A percentile compares a stretch with the other conserved stretches of the same genome.
Conservation (phyloP, 495 filamentous ascomycete genomes). For the Xylaria scruposa region DNA sequence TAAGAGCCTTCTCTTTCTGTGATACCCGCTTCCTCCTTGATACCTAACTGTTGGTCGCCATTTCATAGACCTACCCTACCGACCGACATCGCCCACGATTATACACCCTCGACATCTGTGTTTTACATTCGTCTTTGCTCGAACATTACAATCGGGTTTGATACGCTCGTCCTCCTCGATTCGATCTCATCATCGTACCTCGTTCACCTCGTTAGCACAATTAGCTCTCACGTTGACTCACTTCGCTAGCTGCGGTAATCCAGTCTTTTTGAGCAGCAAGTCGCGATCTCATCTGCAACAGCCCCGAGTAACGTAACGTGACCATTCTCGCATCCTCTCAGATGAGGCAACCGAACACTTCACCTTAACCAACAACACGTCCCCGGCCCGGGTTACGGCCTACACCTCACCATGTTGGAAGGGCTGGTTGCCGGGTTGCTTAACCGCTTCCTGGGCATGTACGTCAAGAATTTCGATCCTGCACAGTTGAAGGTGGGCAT, state of each 20-base stretch:
- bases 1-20: background rate
- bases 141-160: background rate
- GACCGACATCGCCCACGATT: background rate
- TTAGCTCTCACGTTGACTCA: background rate
- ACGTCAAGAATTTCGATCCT: constrained; percentile 98
- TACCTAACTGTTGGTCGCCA: background rate
- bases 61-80: constrained; percentile 4
- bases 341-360: constrained; percentile 41
- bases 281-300: background rate
- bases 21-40: background rate
- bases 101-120: background rate
- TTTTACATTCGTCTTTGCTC: background rate
- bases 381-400: constrained; percentile 64
- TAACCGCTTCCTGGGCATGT: constrained; percentile 99
- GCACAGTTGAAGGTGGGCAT: constrained; percentile 97
- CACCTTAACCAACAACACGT: constrained; percentile 36
- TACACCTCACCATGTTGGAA: constrained; percentile 63
- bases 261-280: background rate
- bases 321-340: constrained; percentile 26
- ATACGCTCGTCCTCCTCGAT: background rate
- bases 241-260: background rate
- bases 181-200: background rate
- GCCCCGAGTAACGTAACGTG: background rate
- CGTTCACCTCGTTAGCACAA: too few relatives aligned
- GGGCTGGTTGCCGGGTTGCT: constrained; percentile 84